Evolutionary conservation across 352 stramenopile species (phyloP).

Genomic region (Pythium scleroteichum): DNA sequence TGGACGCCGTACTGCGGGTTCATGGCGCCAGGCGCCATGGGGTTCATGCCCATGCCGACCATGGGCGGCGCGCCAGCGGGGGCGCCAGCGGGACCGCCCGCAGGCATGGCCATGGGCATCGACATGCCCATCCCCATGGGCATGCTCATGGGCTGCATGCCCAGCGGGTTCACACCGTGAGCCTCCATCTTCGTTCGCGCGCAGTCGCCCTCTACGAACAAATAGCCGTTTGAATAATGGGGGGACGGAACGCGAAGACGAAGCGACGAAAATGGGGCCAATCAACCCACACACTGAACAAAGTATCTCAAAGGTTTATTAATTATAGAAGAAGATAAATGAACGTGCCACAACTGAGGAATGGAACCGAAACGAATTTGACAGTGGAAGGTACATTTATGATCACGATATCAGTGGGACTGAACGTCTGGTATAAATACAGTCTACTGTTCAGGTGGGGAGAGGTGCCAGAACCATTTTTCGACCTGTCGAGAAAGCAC

Average conservation of each 20-base stretch:
- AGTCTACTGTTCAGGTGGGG: conserved; percentile 24
- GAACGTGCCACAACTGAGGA: too few relatives aligned
- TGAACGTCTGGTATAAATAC: conserved; percentile 26
- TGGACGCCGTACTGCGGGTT: conserved; percentile 35
- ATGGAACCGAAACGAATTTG: too few relatives aligned
- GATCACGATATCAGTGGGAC: conserved; percentile 2
- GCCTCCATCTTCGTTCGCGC: conserved; percentile 45
- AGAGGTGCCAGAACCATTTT: neutral
- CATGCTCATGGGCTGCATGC: conserved; percentile 73
- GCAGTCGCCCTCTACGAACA: neutral
- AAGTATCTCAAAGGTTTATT: neutral
- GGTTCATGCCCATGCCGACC: conserved; percentile 52
- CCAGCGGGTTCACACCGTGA: conserved; percentile 65
- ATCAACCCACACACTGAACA: neutral
- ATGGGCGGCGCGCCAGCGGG: conserved; percentile 36
- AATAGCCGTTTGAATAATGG: conserved; percentile 6
- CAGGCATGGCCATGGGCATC: conserved; percentile 47
- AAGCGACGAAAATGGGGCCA: neutral
- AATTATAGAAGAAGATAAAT: neutral
- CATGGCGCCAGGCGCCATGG: conserved; percentile 40
- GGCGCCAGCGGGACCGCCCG: conserved; percentile 27
- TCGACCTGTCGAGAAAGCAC: neutral
- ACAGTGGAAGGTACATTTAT: neutral
- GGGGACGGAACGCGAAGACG: neutral
- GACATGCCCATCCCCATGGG: conserved; percentile 58